Conservation (phyloP, 768 basidiomycete genomes). For the Amanita rubescens region DNA sequence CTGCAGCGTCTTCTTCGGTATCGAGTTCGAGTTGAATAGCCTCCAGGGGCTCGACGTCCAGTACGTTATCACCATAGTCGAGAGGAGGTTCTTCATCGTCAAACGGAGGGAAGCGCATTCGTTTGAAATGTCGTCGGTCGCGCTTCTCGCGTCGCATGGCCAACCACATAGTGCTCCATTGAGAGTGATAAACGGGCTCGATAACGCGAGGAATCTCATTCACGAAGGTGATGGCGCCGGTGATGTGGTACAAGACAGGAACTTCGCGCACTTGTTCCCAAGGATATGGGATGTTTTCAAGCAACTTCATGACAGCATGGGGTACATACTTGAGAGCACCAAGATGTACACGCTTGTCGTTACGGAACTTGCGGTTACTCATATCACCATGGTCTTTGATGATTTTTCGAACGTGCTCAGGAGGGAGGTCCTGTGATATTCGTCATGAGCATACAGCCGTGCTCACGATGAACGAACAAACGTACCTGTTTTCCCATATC, state of each 20-base stretch:
- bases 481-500: conserved; percentile 91
- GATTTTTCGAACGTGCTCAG: conserved; percentile 98
- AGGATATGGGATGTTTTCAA: conserved; percentile 96
- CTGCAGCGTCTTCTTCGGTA: conserved; percentile 82
- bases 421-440: conserved; percentile 74
- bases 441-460: conserved; percentile 16
- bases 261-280: conserved; percentile 99
- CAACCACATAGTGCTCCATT: conserved; percentile 99
- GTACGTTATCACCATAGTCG: conserved; percentile 97
- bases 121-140: conserved; percentile 97
- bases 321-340: conserved; percentile 98
- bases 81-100: conserved; percentile 99
- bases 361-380: conserved; percentile 98
- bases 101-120: conserved; percentile 99
- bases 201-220: conserved; percentile 97
- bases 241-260: conserved; percentile 97
- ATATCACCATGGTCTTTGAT: conserved; percentile 99
- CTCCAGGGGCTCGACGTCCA: conserved; percentile 97
- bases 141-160: conserved; percentile 99
- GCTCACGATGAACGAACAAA: conserved; percentile 6
- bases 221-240: conserved; percentile 98
- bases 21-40: conserved; percentile 97
- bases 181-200: conserved; percentile 97
- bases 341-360: conserved; percentile 98
- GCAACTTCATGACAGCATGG: conserved; percentile 97